Evolutionary conservation across 2,329 filamentous ascomycete genomes (phyloP), one percentile per base, ranked within the genome.

Genomic region (Colletotrichum sp.): DNA sequence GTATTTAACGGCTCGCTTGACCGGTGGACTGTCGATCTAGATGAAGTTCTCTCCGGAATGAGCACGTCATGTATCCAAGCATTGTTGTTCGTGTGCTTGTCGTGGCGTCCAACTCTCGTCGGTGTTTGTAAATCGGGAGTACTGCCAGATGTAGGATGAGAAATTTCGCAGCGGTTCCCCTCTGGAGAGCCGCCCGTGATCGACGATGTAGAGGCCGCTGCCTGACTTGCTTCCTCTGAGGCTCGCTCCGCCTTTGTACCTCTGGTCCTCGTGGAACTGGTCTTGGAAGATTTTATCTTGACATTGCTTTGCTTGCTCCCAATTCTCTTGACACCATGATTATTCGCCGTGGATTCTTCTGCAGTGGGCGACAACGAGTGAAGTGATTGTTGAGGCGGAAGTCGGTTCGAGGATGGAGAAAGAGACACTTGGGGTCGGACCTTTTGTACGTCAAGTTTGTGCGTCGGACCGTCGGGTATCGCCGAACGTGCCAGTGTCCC

Each of bases 21-120:
- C n/a, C 6, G 36, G 9, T 16, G 21, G 48, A 39, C 13, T 36
- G 28, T 64, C 13, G 43, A 57, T 18, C 78, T 82, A 8, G 82
- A 83, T 2, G 81, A 84, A 16, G 77, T 81, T 3, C 82, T 79
- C 34, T 78, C 81, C 39, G 82, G 80, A 2, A 83, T 75, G 7
- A 79, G 74, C 3, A 80, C 78, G 3, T 80, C 60, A 4, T 78
- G 80, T 16, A 82, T 67, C 6, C 34, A 73, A 4, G 79, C 77
- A 8, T 77, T 78, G 4, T 36, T 26, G 4, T 7, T 13, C 30
- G 36, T 55, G 30, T 16, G 24, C 5, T 10, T 28, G 24, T 16
- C 36, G 21, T 6, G 24, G 18, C 21, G 16, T n/a, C 18, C 18
- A 48, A 43, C 39, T 10, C 13, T 36, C 34, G 16, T 48, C 16